Evolutionary conservation across 2,329 filamentous ascomycete genomes (phyloP), one percentile per base, ranked within the genome.

Genomic region (Colletotrichum cereale): DNA sequence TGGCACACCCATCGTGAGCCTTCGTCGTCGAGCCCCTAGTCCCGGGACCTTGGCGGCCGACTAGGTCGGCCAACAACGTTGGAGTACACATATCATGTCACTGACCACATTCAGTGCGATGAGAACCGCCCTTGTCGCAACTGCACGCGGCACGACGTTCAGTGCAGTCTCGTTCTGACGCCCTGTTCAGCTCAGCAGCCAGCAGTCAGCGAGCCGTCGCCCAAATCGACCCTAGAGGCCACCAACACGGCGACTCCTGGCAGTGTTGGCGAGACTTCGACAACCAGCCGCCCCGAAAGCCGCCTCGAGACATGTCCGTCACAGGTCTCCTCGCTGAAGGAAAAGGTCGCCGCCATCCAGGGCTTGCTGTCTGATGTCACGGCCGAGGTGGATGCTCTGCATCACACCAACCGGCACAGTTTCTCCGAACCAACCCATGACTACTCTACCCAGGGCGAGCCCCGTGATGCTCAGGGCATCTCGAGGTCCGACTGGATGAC

Each of bases 121-220:
- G 69, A 71, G 56, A 53, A 16, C 31, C 69, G 69, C 8, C 69
- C 69, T 26, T 71, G 69, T 60, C 58, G 69, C 50, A 68, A 71
- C n/a, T 71, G 69, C n/a, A 53, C 63, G 16, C 65, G 69, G 14
- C 69, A 71, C 53, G 58, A 68, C n/a, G 65, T 68, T 53, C 67
- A 68, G 53, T 71, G 69, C 58, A 71, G 69, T 21, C 65, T 71
- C 16, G 58, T 71, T 12, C 36, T 68, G 31, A 60, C 65, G 16
- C 58, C 68, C 1, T 63, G 63, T 38, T 38, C 65, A 7, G 52
- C 68, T 34, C 68, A 58, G 2, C 58, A 63, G n/a, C 68, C 44
- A 18, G n/a, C 65, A 1, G 65, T 71, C 21, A n/a, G 44, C n/a
- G 58, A 68, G 26, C 60, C 69, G 58, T 71, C 69, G 58, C 69